Evolutionary conservation across 1,284 basidiomycete species (phyloP).

Genomic region (Vanrija sp.): DNA sequence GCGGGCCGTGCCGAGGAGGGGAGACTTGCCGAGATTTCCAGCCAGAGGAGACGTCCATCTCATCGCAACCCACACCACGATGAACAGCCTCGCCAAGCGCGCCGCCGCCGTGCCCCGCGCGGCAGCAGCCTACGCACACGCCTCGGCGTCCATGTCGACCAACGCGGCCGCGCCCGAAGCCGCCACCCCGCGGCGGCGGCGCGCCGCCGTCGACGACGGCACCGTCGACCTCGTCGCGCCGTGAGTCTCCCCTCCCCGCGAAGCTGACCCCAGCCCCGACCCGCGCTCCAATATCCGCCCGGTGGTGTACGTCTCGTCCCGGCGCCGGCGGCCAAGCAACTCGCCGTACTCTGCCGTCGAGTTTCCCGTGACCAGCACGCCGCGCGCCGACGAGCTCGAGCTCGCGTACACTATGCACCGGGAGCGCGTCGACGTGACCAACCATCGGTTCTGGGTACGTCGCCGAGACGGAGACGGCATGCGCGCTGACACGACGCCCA

Average conservation of each 20-base stretch:
- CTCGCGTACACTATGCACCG: conserved; percentile 37
- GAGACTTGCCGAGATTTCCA: too few relatives aligned
- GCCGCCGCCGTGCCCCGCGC: too few relatives aligned
- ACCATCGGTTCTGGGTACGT: conserved; percentile 47
- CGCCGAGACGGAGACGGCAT: background rate
- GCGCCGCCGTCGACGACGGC: background rate
- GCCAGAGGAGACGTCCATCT: too few relatives aligned
- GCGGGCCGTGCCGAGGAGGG: too few relatives aligned
- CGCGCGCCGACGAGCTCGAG: conserved; percentile 32
- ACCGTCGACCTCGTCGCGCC: conserved; percentile 43
- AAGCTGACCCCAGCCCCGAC: conserved; percentile 31
- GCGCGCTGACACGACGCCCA: conserved; percentile 7
- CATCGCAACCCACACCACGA: too few relatives aligned
- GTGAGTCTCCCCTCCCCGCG: conserved; percentile 23
- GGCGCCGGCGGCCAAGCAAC: conserved; percentile 22
- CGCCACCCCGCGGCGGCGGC: too few relatives aligned
- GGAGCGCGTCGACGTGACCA: conserved; percentile 42
- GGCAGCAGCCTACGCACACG: too few relatives aligned
- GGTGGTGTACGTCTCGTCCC: conserved; percentile 39
- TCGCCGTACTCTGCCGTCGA: conserved; percentile 42
- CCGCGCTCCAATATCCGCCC: conserved; percentile 45
- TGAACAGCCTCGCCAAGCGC: too few relatives aligned
- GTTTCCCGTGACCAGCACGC: conserved; percentile 19
- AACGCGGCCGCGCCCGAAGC: too few relatives aligned
- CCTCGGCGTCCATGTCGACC: too few relatives aligned